Evolutionary conservation across 495 filamentous ascomycete genomes (phyloP).

Genomic region (Sordaria brevicollis): DNA sequence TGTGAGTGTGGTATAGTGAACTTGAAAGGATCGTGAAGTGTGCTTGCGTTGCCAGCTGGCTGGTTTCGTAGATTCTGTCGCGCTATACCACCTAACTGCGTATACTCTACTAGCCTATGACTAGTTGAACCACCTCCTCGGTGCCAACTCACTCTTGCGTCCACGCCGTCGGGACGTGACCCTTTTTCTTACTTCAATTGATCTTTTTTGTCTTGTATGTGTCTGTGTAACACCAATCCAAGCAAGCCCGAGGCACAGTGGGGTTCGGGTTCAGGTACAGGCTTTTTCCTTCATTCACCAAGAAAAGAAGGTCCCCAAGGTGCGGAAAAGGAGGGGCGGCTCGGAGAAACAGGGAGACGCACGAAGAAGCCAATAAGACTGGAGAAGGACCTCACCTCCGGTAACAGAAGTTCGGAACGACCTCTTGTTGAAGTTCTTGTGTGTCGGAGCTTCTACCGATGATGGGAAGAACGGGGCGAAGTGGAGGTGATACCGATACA

Average conservation of each 20-base stretch:
- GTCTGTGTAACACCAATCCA: not conserved
- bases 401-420: not conserved
- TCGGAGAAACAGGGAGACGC: not conserved
- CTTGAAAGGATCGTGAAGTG: too few relatives aligned
- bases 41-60: not conserved
- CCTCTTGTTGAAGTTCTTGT: not conserved
- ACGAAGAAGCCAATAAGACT: not conserved
- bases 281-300: too few relatives aligned
- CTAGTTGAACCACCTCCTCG: not conserved
- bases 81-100: not conserved
- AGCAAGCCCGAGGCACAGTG: not conserved
- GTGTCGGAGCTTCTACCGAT: not conserved
- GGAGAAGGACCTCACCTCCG: not conserved
- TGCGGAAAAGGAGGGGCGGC: not conserved
- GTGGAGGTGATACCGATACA: not conserved
- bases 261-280: not conserved
- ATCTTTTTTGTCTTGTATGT: too few relatives aligned
- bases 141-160: not conserved
- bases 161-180: not conserved
- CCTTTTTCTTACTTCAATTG: not conserved
- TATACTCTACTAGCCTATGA: not conserved
- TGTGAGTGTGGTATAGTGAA: too few relatives aligned
- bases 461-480: not conserved
- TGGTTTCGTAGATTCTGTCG: not conserved
- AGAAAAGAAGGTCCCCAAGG: not conserved